A percentile compares a stretch with the other conserved stretches of the same genome.
These are phyloP conservation scores for Gentiana macrophylla DNA, from an alignment of 257 asterid genomes.

Conservation along the genomic window DNA sequence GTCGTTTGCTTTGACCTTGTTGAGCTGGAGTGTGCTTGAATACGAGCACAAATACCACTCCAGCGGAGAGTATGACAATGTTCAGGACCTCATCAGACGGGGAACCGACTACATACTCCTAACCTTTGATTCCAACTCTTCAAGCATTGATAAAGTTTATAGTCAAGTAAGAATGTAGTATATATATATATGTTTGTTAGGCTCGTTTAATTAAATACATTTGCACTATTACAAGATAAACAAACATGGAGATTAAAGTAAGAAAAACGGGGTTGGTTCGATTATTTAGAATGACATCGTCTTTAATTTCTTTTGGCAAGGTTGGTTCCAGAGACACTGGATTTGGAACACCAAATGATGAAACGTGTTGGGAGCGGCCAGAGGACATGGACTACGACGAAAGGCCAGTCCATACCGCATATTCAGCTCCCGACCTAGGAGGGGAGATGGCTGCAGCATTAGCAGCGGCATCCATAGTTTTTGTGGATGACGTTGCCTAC, in stretches of 20 bases:
- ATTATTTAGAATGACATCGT: too few species aligned
- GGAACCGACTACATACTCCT: slow-evolving; percentile 77
- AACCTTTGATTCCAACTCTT: slow-evolving; percentile 68
- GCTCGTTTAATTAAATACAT: too few species aligned
- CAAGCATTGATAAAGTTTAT: slow-evolving; percentile 47
- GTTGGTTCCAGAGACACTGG: slow-evolving; percentile 58
- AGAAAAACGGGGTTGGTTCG: too few species aligned
- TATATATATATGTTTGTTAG: too few species aligned
- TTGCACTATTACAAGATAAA: too few species aligned
- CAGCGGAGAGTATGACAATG: slow-evolving; percentile 10
- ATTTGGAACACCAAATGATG: slow-evolving; percentile 67
- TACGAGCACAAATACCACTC: slow-evolving; percentile 30
- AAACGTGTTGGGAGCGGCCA: slow-evolving; percentile 79
- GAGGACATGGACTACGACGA: slow-evolving; percentile 64
- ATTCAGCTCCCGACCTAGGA: slow-evolving; percentile 62
- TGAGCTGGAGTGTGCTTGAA: slow-evolving; percentile 66
- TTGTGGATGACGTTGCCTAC: slow-evolving; percentile 38
- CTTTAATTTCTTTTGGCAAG: slow-evolving; percentile 13
- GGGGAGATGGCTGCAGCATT: slow-evolving; percentile 82
- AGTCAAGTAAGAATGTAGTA: background rate
- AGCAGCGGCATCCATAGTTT: slow-evolving; percentile 83
- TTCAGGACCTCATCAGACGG: slow-evolving; percentile 15
- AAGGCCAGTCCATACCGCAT: slow-evolving; percentile 33
- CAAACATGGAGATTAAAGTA: too few species aligned
- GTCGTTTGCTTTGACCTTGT: slow-evolving; percentile 89